phyloP scores from a whole-genome alignment of 2,329 filamentous ascomycete species.

The Colletotrichum sp. region DNA sequence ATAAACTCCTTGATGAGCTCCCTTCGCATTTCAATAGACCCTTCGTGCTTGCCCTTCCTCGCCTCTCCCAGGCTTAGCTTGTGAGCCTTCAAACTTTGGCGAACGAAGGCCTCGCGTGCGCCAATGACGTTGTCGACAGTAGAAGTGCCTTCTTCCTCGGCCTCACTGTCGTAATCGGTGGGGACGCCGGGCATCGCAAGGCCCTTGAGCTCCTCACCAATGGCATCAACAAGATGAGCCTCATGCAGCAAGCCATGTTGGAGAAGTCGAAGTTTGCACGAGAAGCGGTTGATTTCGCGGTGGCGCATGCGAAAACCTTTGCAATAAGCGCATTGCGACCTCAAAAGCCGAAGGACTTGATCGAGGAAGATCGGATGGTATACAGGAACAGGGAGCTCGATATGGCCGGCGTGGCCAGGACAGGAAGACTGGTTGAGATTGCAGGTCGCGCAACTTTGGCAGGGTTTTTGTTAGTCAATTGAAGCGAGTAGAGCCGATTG shows the following conservation, averaged over 20 bases:
- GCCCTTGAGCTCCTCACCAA: conserved; percentile 51
- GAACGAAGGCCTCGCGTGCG: conserved; percentile 72
- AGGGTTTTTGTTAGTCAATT: conserved; percentile 22
- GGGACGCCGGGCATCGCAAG: conserved; percentile 41
- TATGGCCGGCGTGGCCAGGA: conserved; percentile 92
- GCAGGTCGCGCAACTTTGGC: conserved; percentile 84
- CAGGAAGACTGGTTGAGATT: conserved; percentile 82
- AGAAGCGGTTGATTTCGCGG: conserved; percentile 77
- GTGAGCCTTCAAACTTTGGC: conserved; percentile 69
- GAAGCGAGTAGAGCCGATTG: background rate
- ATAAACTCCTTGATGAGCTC: conserved; percentile 83
- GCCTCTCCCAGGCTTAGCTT: conserved; percentile 53
- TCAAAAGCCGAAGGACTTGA: conserved; percentile 83
- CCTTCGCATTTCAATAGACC: conserved; percentile 77
- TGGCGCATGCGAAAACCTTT: conserved; percentile 82
- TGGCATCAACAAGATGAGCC: conserved; percentile 61
- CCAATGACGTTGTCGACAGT: conserved; percentile 57
- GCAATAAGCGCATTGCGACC: conserved; percentile 91
- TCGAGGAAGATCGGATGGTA: conserved; percentile 99
- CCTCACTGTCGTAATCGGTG: conserved; percentile 58
- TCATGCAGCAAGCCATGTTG: conserved; percentile 83
- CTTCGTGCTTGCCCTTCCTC: conserved; percentile 78
- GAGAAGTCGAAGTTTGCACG: conserved; percentile 84
- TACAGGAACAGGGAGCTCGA: conserved; percentile 89
- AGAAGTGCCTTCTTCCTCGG: conserved; percentile 66